phyloP scores from a whole-genome alignment of 140 eudicot genomes.

The Cichorium intybus region DNA sequence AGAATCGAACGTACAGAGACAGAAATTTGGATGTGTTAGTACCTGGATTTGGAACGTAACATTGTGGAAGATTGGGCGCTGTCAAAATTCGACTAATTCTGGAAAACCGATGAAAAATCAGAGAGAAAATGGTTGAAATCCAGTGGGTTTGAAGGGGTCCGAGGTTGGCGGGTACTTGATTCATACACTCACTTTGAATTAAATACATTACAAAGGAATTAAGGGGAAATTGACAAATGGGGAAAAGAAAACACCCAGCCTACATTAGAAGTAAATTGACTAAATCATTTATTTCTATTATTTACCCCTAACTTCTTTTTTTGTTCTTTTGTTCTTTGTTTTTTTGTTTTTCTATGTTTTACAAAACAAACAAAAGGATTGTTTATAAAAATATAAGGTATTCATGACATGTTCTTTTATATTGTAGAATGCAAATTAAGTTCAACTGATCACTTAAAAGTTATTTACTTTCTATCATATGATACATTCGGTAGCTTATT shows the following conservation, averaged over 20 bases:
- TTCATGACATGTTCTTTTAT: no score
- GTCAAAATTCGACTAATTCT: constrained; percentile 35
- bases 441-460: no score
- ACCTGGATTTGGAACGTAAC: constrained; percentile 49
- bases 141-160: constrained; percentile 45
- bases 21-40: constrained; percentile 9
- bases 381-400: no score
- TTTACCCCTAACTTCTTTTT: neutral
- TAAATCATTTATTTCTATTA: neutral
- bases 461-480: no score
- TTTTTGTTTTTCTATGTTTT: neutral
- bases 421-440: no score
- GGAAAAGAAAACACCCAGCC: neutral
- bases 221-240: constrained; percentile 12
- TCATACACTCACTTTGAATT: constrained; percentile 2
- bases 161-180: constrained; percentile 57
- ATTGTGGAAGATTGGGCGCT: constrained; percentile 23
- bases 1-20: neutral
- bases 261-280: constrained; percentile 6
- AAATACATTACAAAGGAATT: neutral
- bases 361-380: neutral
- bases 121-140: constrained; percentile 21
- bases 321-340: neutral
- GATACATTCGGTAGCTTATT: no score
- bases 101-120: constrained; percentile 40